Base-by-base conservation (phyloP, 768 basidiomycete species). In the Termitomyces eurrhizus region DNA sequence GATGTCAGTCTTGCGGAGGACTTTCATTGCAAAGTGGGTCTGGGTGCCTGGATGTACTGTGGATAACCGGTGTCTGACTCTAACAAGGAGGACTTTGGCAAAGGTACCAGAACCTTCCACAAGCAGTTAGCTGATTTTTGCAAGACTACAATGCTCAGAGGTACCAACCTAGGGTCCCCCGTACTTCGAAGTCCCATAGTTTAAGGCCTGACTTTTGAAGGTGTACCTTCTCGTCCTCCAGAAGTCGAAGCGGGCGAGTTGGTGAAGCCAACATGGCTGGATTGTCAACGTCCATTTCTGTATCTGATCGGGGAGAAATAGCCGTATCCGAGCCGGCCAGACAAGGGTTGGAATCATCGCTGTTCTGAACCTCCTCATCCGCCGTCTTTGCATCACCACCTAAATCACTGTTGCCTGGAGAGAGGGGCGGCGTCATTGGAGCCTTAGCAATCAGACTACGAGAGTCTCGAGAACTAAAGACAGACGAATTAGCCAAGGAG, bases 71-170 rank as follows among this genome's bases (percentile, higher is more conserved):
- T 92, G 85, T 58, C 92, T 88, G 41, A 97, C 95, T 58, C 92
- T 88, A 42, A 97, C 95, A 2, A 98, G 83, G 42, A 98, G 78
- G 16, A 99, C 97, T 59, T 92, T 86, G 52, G 87, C 97, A 74
- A 99, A 99, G 0, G 97, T 99, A 2, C 97, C 97, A 1, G 96
- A 96, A 32, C 97, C 96, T 93, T 62, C 46, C 32, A 39, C 49
- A 46, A 61, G 26, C 52, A 62, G 50, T 52, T 12, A 62, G 37
- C 59, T 57, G 48, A n/a, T 36, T 33, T 54, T 32, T 35, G 36
- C 26, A 41, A 42, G 4, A 46, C 49, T 56, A 37, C 56, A 54
- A 37, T 42, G 41, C 57, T 14, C 61, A 58, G 21, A 51, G 36
- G 62, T 35, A 72, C 81, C 56, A 66, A 90, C 90, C 90, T 57